phyloP scores from a whole-genome alignment of 2,329 filamentous ascomycete genomes.

The Sporothrix sp. region DNA sequence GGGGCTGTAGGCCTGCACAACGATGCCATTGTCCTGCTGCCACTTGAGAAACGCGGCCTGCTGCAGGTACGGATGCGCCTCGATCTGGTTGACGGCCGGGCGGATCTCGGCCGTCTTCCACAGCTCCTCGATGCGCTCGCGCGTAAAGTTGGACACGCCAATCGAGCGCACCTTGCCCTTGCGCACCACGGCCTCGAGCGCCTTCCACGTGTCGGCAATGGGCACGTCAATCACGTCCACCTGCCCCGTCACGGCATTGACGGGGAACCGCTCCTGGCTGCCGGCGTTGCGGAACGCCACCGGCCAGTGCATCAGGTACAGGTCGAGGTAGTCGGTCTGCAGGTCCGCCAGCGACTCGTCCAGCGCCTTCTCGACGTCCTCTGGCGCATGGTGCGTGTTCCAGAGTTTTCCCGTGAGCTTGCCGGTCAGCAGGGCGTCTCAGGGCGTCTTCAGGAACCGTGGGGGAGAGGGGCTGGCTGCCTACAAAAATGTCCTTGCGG shows the following conservation, averaged over 20 bases:
- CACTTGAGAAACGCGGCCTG: slow-evolving; percentile 47
- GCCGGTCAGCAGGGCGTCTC: slow-evolving; percentile 47
- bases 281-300: slow-evolving; percentile 26
- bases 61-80: slow-evolving; percentile 59
- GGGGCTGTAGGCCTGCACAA: slow-evolving; percentile 55
- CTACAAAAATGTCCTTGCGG: slow-evolving; percentile 23
- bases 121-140: slow-evolving; percentile 49
- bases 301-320: slow-evolving; percentile 40
- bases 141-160: slow-evolving; percentile 52
- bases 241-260: not conserved
- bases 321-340: slow-evolving; percentile 41
- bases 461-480: too few relatives aligned
- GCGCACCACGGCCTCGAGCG: slow-evolving; percentile 44
- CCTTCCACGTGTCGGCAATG: slow-evolving; percentile 36
- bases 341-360: slow-evolving; percentile 40
- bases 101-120: slow-evolving; percentile 34
- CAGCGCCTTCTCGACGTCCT: slow-evolving; percentile 40
- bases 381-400: slow-evolving; percentile 40
- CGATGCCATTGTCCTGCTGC: slow-evolving; percentile 43
- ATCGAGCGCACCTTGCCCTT: slow-evolving; percentile 46
- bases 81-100: slow-evolving; percentile 50
- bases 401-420: slow-evolving; percentile 50
- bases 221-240: slow-evolving; percentile 31
- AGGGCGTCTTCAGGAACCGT: too few relatives aligned
- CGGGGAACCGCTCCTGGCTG: slow-evolving; percentile 4